Evolutionary conservation across 2,329 filamentous ascomycete species (phyloP).

Genomic region (Ophiocordyceps robertsii): DNA sequence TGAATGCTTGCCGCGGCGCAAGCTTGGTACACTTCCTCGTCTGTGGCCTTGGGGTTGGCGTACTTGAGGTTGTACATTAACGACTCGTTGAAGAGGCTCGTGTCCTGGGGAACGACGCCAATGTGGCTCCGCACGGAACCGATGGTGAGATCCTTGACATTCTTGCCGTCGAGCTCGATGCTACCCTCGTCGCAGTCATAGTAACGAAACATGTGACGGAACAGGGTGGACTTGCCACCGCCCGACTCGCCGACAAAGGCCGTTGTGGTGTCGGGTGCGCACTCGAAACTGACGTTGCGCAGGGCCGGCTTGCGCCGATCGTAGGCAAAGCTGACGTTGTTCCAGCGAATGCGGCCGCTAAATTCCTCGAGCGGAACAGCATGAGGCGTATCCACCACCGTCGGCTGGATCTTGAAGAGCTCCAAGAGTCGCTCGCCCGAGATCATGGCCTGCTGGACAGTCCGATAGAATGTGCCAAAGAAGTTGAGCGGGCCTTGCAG

Average conservation of each 20-base stretch:
- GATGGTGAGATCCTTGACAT: conserved; percentile 79
- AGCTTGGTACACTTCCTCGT: conserved; percentile 70
- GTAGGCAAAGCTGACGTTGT: conserved; percentile 83
- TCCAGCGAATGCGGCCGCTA: conserved; percentile 72
- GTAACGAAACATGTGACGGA: conserved; percentile 90
- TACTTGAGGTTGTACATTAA: conserved; percentile 93
- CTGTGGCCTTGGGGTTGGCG: conserved; percentile 66
- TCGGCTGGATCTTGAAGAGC: conserved; percentile 90
- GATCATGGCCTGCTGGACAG: conserved; percentile 93
- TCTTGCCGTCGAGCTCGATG: conserved; percentile 72
- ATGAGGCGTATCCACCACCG: conserved; percentile 64
- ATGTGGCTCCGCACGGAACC: conserved; percentile 86
- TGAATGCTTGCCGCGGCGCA: conserved; percentile 84
- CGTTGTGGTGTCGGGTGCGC: conserved; percentile 80
- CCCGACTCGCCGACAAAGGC: conserved; percentile 94
- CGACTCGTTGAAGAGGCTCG: conserved; percentile 85
- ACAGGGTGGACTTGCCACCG: conserved; percentile 92
- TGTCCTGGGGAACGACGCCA: conserved; percentile 94
- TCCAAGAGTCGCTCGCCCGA: conserved; percentile 91
- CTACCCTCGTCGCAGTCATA: conserved; percentile 74
- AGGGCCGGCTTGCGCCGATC: conserved; percentile 76
- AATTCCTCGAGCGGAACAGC: conserved; percentile 53
- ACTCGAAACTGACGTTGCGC: conserved; percentile 72
- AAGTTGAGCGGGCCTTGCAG: conserved; percentile 73
- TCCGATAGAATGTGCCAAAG: conserved; percentile 90